These are phyloP conservation scores for Pleurostoma richardsiae DNA, from an alignment of 2,329 filamentous ascomycete genomes.

Conservation along the genomic window DNA sequence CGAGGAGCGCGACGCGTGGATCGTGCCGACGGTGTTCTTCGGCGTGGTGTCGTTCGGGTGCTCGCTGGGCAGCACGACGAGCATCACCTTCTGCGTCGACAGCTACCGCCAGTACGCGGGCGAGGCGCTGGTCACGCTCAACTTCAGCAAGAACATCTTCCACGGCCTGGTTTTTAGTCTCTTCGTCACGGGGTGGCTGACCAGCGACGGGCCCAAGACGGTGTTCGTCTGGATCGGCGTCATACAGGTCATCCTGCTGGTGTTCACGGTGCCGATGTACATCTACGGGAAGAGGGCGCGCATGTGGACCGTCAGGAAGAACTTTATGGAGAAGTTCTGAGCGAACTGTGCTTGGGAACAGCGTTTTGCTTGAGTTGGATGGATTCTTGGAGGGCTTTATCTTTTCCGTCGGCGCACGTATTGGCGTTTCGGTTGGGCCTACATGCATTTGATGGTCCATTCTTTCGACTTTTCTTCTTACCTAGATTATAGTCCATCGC, in stretches of 20 bases:
- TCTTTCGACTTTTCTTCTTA: too few relatives aligned
- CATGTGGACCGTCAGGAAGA: constrained; percentile 90
- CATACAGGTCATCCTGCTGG: constrained; percentile 73
- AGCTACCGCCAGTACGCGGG: constrained; percentile 90
- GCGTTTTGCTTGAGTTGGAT: too few relatives aligned
- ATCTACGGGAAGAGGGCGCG: constrained; percentile 85
- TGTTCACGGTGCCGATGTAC: constrained; percentile 84
- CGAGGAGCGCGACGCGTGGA: constrained; percentile 70
- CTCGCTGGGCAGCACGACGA: constrained; percentile 80
- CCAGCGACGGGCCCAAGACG: constrained; percentile 65
- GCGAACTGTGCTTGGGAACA: too few relatives aligned
- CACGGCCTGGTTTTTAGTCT: constrained; percentile 86
- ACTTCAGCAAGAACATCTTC: constrained; percentile 90
- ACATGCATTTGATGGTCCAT: too few relatives aligned
- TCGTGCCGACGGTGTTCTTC: constrained; percentile 91
- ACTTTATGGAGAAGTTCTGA: constrained; percentile 66
- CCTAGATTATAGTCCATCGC: too few relatives aligned
- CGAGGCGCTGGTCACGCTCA: constrained; percentile 89
- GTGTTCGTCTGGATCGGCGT: constrained; percentile 82
- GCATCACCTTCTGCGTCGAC: constrained; percentile 92
- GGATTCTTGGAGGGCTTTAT: too few relatives aligned
- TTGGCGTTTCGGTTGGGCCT: too few relatives aligned
- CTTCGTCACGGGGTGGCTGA: constrained; percentile 83
- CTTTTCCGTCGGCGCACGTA: too few relatives aligned
- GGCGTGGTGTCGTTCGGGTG: constrained; percentile 90